These are phyloP conservation scores for Suhomyces guaymorum DNA, from an alignment of 1,139 yeast genomes.

Conservation along the genomic window DNA sequence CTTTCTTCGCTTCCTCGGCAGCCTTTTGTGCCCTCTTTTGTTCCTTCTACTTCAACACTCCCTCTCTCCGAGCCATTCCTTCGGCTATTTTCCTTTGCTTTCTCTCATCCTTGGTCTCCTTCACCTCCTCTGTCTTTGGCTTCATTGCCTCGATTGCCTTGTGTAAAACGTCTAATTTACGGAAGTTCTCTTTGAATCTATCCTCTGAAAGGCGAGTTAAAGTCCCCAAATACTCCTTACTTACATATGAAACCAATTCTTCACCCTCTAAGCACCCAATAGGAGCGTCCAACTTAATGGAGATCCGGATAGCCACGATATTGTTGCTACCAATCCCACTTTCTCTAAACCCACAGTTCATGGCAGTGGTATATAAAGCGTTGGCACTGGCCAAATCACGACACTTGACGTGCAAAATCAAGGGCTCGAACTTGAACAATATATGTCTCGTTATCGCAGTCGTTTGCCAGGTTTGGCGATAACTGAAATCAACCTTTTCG, in stretches of 20 bases:
- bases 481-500: constrained; percentile 29
- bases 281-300: constrained; percentile 72
- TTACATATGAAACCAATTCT: constrained; percentile 43
- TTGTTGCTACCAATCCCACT: constrained; percentile 80
- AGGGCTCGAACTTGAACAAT: constrained; percentile 78
- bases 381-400: constrained; percentile 60
- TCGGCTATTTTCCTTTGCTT: constrained; percentile 58
- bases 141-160: constrained; percentile 38
- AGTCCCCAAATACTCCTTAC: constrained; percentile 47
- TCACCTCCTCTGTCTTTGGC: constrained; percentile 8
- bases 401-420: constrained; percentile 81
- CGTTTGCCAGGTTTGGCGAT: constrained; percentile 14
- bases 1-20: constrained; percentile 13
- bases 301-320: constrained; percentile 75
- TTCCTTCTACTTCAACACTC: constrained; percentile 24
- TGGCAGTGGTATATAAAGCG: constrained; percentile 65
- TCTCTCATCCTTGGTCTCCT: constrained; percentile 53
- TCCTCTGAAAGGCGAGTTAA: constrained; percentile 54
- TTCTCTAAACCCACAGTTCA: constrained; percentile 85
- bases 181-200: constrained; percentile 63
- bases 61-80: constrained; percentile 55
- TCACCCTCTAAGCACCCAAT: constrained; percentile 53
- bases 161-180: constrained; percentile 52
- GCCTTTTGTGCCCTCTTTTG: constrained; percentile 25
- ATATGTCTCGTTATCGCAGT: constrained; percentile 48